A percentile compares a stretch with the other conserved stretches of the same genome.
Conservation (phyloP, 176 grass and related monocot genomes). For the Rhynchospora breviuscula region DNA sequence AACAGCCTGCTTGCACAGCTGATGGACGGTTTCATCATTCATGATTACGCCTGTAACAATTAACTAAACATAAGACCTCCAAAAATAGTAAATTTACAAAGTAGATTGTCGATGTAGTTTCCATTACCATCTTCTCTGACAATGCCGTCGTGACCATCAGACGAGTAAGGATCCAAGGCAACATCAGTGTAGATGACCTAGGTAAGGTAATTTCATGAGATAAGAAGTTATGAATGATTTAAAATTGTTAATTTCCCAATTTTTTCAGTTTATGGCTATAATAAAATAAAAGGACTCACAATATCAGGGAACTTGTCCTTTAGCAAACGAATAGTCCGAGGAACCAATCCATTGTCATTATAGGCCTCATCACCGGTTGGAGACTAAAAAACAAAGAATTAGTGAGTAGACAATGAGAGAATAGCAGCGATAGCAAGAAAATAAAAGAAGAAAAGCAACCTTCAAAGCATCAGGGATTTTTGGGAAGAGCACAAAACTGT, state of each 20-base stretch:
- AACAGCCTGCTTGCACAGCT: slow-evolving; percentile 97
- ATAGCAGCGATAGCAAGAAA: not conserved
- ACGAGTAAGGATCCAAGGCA: slow-evolving; percentile 95
- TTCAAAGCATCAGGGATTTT: slow-evolving; percentile 98
- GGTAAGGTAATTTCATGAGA: not conserved
- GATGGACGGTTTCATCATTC: slow-evolving; percentile 97
- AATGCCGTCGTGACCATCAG: slow-evolving; percentile 98
- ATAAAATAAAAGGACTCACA: slow-evolving; percentile 35
- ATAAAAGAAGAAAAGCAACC: slow-evolving; percentile 34
- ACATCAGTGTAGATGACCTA: slow-evolving; percentile 95
- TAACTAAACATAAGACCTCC: not conserved
- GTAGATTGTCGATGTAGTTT: not conserved
- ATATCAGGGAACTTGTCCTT: slow-evolving; percentile 96
- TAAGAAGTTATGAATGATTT: not conserved
- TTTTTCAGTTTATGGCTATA: not conserved
- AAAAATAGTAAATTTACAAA: not conserved
- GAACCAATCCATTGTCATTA: slow-evolving; percentile 92
- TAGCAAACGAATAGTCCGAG: slow-evolving; percentile 71
- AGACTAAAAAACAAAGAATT: slow-evolving; percentile 31
- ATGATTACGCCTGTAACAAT: slow-evolving; percentile 68
- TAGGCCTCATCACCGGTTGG: slow-evolving; percentile 80
- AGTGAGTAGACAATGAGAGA: not conserved
- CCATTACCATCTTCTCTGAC: slow-evolving; percentile 92
- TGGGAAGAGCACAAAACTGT: slow-evolving; percentile 92
- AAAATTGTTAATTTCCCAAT: not conserved